Evolutionary conservation across 257 asterid genomes (phyloP).

Genomic region (Leptodermis oblonga): DNA sequence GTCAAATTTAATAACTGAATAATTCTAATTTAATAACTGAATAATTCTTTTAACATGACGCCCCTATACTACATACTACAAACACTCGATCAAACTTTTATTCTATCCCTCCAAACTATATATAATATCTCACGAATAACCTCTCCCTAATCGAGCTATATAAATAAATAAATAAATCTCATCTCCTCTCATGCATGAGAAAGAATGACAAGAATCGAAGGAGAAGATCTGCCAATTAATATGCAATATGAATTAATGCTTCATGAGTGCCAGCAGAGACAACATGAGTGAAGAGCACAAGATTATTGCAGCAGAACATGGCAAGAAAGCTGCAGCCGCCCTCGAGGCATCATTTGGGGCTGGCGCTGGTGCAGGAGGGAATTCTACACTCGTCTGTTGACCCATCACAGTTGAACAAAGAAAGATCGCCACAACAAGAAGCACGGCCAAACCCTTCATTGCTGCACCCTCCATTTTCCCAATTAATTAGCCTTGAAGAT

Average conservation of each 20-base stretch:
- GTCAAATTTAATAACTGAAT: no score
- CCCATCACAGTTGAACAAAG: slow-evolving; percentile 28
- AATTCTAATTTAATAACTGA: no score
- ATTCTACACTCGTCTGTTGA: slow-evolving; percentile 21
- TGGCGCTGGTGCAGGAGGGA: slow-evolving; percentile 47
- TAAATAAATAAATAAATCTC: neutral
- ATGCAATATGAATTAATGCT: slow-evolving; percentile 30
- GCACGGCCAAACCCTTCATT: slow-evolving; percentile 33
- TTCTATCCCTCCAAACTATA: neutral
- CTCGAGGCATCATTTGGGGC: slow-evolving; percentile 38
- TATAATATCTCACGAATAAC: neutral
- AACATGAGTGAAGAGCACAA: slow-evolving; percentile 40
- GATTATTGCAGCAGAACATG: slow-evolving; percentile 40
- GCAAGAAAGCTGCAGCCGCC: slow-evolving; percentile 30
- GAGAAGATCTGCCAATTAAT: no score
- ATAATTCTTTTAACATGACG: no score
- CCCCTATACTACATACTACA: no score
- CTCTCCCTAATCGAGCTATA: neutral
- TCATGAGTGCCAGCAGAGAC: slow-evolving; percentile 38
- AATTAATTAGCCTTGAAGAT: neutral
- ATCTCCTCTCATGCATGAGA: neutral
- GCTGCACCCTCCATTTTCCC: neutral
- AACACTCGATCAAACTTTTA: neutral
- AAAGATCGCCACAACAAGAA: slow-evolving; percentile 28
- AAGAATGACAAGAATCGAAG: neutral